Base-by-base conservation (phyloP, 352 stramenopile genomes). In the Phytopythium kandeliae region DNA sequence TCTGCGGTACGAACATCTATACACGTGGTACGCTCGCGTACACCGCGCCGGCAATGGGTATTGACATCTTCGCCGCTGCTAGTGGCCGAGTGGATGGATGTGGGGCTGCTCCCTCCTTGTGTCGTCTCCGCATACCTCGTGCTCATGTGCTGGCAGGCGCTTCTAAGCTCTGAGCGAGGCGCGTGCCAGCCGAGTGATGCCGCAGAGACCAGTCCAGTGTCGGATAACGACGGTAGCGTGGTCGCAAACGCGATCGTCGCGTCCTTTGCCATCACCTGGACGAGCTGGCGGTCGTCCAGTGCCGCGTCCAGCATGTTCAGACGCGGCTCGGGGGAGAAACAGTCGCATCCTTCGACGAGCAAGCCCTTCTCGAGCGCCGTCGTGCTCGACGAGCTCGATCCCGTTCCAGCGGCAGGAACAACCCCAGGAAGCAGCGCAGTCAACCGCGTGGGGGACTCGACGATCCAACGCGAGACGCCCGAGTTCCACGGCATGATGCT, bases 401-500 rank as follows among this genome's bases (percentile, higher is more conserved):
- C 82, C 22, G 51, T 53, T 31, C 58, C 71, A 6, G 72, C 66
- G 21, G 86, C 95, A 19, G 52, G 85, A 6, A 56, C 88, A n/a
- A 0, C n/a, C 16, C 22, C 36, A 5, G 36, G 7, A 5, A n/a
- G 36, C 24, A 33, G 22, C 16, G 2, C 40, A 21, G 22, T 3
- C 13, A 21, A 4, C 15, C 40, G 16, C 3, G 22, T 19, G 1
- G 22, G 13, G 10, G 1, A 11, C 11, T 30, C 36, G 10, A 13
- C 78, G 15, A 60, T 78, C 33, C 35, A 55, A 5, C 60, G 71
- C 5, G 89, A 96, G 51, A 86, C 82, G 17, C 98, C 92, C 91
- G 96, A 96, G 63, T 93, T 98, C 51, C 97, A 98, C 63, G 67
- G 85, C 37, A 92, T 97, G 69, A 88, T 98, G 62, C 78, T 80